Evolutionary conservation across 192 early-diverging fungal species (phyloP), one percentile per base, ranked within the genome.

Genomic region (Funneliformis geosporum): DNA sequence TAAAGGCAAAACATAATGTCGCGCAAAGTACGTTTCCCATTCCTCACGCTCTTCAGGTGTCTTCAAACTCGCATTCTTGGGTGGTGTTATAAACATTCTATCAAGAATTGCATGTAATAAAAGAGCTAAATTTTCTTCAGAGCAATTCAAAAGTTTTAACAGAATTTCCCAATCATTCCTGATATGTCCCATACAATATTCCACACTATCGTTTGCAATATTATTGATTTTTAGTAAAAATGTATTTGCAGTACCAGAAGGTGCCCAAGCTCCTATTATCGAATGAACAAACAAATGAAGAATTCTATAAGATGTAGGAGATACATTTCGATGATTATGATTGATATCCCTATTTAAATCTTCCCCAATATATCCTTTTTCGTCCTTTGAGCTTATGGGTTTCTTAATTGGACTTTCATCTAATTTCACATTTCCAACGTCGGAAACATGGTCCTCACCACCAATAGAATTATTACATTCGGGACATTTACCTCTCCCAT

Each of bases 281-380:
- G 64, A n/a, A 60, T 81, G 80, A 68, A 76, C 42, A 60, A 81
- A 81, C 40, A 81, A 44, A 60, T 78, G 80, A 1, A 81, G 40
- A 40, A 81, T 68, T 39, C 80, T 42, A 71, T 81, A 81, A 7
- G 80, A 50, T 10, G 74, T 27, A 42, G 80, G 80, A 25, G 80
- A 16, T 55, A 81, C 18, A 38, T 43, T n/a, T 5, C 80, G 42
- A 11, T 70, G 33, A 25, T 14, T 68, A 27, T 81, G 28, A 10
- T 66, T 23, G n/a, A 25, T 66, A 21, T 79, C 77, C 3, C 0
- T 21, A n/a, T 39, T 79, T 18, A 11, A 10, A 11, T 42, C 3
- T 59, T 81, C 72, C 8, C 50, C 14, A 1, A 81, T 70, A 47
- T 81, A 81, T 25, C 80, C 80, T 5, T 18, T 16, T 2, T 67